These are phyloP conservation scores for carrot (Daucus carota) DNA, from an alignment of 129 eudicot genomes.

Conservation along the genomic window DH1_v3.0 NC_030382.2:47689501-47690000, in stretches of 20 bases:
- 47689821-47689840: background rate
- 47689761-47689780: conserved; percentile 11
- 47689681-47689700: conserved; percentile 36
- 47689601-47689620: background rate
- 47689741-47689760: conserved; percentile 17
- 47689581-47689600: too few relatives aligned
- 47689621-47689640: background rate
- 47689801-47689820: conserved; percentile 8
- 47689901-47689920: conserved; percentile 35
- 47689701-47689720: conserved; percentile 17
- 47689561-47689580: too few relatives aligned
- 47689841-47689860: conserved; percentile 40
- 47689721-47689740: conserved; percentile 5
- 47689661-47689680: conserved; percentile 38
- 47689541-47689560: too few relatives aligned
- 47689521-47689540: too few relatives aligned
- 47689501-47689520: too few relatives aligned
- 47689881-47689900: conserved; percentile 55
- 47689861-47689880: conserved; percentile 47
- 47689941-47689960: background rate
- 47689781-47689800: background rate
- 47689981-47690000: conserved; percentile 10
- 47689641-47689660: conserved; percentile 12
- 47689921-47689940: conserved; percentile 31
- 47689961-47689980: conserved; percentile 1